Evolutionary conservation across 106 monocot genomes (phyloP).

Genomic region (Dioscorea dumetorum): DNA sequence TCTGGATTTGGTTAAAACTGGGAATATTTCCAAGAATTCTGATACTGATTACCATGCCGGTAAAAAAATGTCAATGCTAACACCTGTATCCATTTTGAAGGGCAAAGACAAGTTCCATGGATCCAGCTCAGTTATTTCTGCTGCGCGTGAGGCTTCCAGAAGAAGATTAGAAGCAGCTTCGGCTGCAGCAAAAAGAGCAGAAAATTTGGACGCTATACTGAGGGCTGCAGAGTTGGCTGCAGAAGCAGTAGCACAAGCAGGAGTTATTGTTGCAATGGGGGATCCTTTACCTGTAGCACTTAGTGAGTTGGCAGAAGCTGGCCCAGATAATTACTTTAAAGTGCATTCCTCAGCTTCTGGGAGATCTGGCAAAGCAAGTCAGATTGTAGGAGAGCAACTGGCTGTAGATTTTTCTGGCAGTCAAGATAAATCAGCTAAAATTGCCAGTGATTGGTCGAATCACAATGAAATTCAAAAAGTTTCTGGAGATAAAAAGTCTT

Average conservation of each 20-base stretch:
- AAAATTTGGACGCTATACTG: constrained; percentile 87
- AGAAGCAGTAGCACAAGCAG: constrained; percentile 84
- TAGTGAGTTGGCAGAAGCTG: constrained; percentile 60
- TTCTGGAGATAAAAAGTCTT: constrained; percentile 1
- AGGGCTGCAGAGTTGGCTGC: constrained; percentile 95
- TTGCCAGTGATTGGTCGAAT: constrained; percentile 9
- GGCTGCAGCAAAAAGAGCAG: constrained; percentile 77
- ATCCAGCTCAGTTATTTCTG: constrained; percentile 49
- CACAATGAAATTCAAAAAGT: constrained; percentile 10
- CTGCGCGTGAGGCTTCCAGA: constrained; percentile 61
- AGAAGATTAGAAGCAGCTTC: constrained; percentile 77
- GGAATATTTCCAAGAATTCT: constrained; percentile 7
- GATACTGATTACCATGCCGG: constrained; percentile 20
- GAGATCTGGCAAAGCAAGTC: constrained; percentile 9
- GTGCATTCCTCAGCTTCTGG: constrained; percentile 9
- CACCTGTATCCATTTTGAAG: constrained; percentile 47
- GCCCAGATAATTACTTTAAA: constrained; percentile 69
- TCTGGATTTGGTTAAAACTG: constrained; percentile 11
- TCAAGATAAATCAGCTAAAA: constrained; percentile 8
- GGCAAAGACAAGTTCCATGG: constrained; percentile 42
- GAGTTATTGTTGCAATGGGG: constrained; percentile 73
- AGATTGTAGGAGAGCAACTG: constrained; percentile 6
- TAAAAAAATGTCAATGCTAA: constrained; percentile 21
- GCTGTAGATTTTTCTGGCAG: constrained; percentile 7
- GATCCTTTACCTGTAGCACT: constrained; percentile 80